Evolutionary conservation across 495 filamentous ascomycete genomes (phyloP), one percentile per base, ranked within the genome.

Genomic region (Talaromyces wortmannii): DNA sequence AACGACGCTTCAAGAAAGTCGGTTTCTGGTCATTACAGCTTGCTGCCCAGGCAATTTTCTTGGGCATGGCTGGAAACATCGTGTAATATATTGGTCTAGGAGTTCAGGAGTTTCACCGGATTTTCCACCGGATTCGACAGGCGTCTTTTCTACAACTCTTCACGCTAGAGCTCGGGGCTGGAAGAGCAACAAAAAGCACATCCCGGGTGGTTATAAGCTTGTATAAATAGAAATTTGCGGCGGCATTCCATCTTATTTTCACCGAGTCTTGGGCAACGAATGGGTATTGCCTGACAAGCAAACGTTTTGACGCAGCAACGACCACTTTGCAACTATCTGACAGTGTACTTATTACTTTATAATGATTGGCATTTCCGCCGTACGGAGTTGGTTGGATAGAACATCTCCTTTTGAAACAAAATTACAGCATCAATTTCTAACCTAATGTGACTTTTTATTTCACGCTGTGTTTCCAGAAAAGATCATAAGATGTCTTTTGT

Each of bases 1-100:
- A 89, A 64, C 78, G 92, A 43, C 83, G 95, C 43, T 86, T 98
- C 63, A 95, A 91, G 74, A 95, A 97, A 65, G 95, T 98, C 15
- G 94, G 94, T 23, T 83, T 97, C 59, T 98, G 94, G 94, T 95
- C 90, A 8, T 74, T 98, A 40, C 90, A 91, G 65, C 70, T 97
- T 47, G 86, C 90, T 3, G 88, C 91, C 6, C 94, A 98, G 68
- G 94, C 91, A n/a, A 75, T 98, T 45, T 89, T 97, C 62, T 87
- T 97, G 71, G 94, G 94, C 1, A 86, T 97, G 80, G 94, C 91
- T 12, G 92, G 92, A 16, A 89, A 88, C 63, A 81, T 95, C 50
- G 85, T 83, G 57, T 88, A 71, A 74, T 59, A 50, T 44, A 45
- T 53, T 48, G 33, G 42, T 40, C 32, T 12, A 17, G 45, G 16